phyloP scores from a whole-genome alignment of 495 filamentous ascomycete species.

The Aspergillus biplanus region DNA sequence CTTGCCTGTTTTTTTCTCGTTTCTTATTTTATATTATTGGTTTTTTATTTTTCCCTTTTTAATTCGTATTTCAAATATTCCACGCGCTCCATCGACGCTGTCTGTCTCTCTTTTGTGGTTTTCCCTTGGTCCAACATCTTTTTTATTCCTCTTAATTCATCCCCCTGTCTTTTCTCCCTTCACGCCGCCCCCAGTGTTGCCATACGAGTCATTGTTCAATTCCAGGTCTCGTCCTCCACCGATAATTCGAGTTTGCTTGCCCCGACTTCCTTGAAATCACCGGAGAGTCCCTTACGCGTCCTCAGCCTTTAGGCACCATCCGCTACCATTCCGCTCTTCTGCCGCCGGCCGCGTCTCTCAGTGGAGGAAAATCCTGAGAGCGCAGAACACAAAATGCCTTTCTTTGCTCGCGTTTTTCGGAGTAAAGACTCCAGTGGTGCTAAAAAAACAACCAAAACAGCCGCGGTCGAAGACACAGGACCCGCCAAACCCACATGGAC shows the following conservation, averaged over 20 bases:
- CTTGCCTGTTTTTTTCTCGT: slow-evolving; percentile 19
- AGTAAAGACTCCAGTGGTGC: slow-evolving; percentile 65
- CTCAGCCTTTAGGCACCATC: slow-evolving; percentile 18
- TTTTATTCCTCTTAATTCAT: not conserved
- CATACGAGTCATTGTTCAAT: not conserved
- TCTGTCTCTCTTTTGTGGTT: slow-evolving; percentile 8
- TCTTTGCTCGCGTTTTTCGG: slow-evolving; percentile 76
- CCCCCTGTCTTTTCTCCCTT: not conserved
- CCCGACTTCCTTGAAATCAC: not conserved
- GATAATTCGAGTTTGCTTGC: not conserved
- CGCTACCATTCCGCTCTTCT: slow-evolving; percentile 17
- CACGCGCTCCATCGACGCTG: slow-evolving; percentile 1
- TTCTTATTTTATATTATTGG: slow-evolving; percentile 12
- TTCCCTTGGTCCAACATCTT: not conserved
- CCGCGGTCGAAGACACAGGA: slow-evolving; percentile 46
- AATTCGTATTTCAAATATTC: slow-evolving; percentile 17
- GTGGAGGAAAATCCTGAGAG: slow-evolving; percentile 21
- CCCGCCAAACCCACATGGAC: slow-evolving; percentile 79
- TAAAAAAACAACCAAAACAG: slow-evolving; percentile 61
- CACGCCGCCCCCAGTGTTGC: not conserved
- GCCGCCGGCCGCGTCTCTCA: slow-evolving; percentile 21
- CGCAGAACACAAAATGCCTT: slow-evolving; percentile 47
- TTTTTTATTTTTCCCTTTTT: not conserved
- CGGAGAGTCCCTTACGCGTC: not conserved
- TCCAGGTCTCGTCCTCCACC: not conserved